A percentile compares a stretch with the other conserved stretches of the same genome.
These are phyloP conservation scores for Dalechampia spathulata DNA, from an alignment of 441 rosid genomes.

Conservation along the genomic window DNA sequence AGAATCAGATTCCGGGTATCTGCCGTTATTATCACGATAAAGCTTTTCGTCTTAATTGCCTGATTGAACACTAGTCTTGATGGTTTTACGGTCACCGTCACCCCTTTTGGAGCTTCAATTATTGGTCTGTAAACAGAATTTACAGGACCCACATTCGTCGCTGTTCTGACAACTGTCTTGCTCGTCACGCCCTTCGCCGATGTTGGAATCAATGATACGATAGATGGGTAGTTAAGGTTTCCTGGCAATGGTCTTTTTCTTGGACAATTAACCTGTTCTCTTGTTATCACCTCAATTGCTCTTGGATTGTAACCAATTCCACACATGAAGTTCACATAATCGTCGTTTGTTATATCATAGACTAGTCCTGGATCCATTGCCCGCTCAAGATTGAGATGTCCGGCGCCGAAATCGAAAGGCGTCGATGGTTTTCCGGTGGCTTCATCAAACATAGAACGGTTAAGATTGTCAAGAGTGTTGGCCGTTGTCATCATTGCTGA, in stretches of 20 bases:
- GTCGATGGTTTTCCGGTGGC: slow-evolving; percentile 50
- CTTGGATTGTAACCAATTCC: slow-evolving; percentile 59
- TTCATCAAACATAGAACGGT: slow-evolving; percentile 49
- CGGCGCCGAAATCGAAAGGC: slow-evolving; percentile 62
- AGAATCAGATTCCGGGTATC: slow-evolving; percentile 39
- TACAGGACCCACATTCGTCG: slow-evolving; percentile 54
- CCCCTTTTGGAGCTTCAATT: slow-evolving; percentile 62
- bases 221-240: slow-evolving; percentile 73
- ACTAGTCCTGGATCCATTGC: slow-evolving; percentile 83
- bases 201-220: slow-evolving; percentile 50
- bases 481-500: slow-evolving; percentile 86
- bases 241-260: slow-evolving; percentile 48
- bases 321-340: slow-evolving; percentile 58
- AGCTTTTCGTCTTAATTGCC: slow-evolving; percentile 46
- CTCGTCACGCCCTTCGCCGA: slow-evolving; percentile 27
- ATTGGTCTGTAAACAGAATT: slow-evolving; percentile 32
- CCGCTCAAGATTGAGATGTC: slow-evolving; percentile 52
- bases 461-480: slow-evolving; percentile 34
- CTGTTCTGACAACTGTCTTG: slow-evolving; percentile 46
- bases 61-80: slow-evolving; percentile 36
- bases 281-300: slow-evolving; percentile 63
- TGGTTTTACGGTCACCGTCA: slow-evolving; percentile 51
- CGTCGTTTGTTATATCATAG: slow-evolving; percentile 52
- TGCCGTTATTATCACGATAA: slow-evolving; percentile 45
- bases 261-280: slow-evolving; percentile 46